Conservation (phyloP, 1,284 basidiomycete genomes). For the Xanthoconium separans region DNA sequence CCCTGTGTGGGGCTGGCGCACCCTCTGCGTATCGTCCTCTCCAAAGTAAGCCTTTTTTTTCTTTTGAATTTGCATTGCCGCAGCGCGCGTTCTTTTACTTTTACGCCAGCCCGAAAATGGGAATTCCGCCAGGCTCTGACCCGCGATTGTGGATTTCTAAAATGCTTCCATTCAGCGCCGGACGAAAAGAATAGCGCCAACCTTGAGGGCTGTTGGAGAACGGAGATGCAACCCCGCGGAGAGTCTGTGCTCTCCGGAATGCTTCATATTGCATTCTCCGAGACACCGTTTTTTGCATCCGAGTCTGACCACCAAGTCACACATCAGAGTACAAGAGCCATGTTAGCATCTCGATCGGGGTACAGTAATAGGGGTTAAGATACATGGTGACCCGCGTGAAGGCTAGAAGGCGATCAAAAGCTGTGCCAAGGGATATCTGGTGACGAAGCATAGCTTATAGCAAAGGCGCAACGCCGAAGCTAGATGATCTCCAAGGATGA, state of each 20-base stretch:
- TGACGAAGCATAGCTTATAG: not conserved
- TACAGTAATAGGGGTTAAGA: slow-evolving; percentile 14
- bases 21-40: not conserved
- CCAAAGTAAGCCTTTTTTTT: not conserved
- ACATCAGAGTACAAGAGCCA: slow-evolving; percentile 4
- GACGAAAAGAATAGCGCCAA: slow-evolving; percentile 1
- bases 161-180: slow-evolving; percentile 5
- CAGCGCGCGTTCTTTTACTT: not conserved
- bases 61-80: slow-evolving; percentile 3
- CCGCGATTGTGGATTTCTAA: not conserved
- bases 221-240: slow-evolving; percentile 21
- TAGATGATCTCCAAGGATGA: not conserved
- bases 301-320: slow-evolving; percentile 5
- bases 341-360: slow-evolving; percentile 2
- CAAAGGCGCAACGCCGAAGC: not conserved
- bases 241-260: not conserved
- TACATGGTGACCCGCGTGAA: slow-evolving; percentile 7
- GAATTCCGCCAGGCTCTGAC: slow-evolving; percentile 6
- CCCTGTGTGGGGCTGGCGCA: not conserved
- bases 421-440: not conserved
- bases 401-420: slow-evolving; percentile 2
- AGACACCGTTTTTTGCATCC: not conserved
- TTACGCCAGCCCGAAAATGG: slow-evolving; percentile 1
- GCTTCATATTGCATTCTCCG: slow-evolving; percentile 13
- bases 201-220: slow-evolving; percentile 3